Percentiles rank a stretch among this genome's conserved stretches.
These are phyloP conservation scores for Marasmius tenuissimus DNA, from an alignment of 1,284 basidiomycete genomes.

Conservation along the genomic window DNA sequence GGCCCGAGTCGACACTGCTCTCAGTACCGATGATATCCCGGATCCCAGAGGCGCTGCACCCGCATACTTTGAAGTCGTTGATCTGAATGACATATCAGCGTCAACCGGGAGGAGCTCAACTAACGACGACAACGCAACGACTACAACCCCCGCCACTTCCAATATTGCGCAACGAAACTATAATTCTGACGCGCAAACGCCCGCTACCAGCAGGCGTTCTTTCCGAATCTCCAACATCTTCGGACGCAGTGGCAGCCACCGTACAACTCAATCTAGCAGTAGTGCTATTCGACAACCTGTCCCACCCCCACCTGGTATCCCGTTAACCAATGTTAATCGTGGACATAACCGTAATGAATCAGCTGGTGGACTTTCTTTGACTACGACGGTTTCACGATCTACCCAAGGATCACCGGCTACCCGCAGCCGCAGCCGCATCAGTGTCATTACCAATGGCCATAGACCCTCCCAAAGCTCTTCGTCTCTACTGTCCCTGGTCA, in stretches of 20 bases:
- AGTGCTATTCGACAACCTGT: neutral
- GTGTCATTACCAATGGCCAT: constrained; percentile 3
- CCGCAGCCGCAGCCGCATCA: neutral
- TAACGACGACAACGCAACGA: neutral
- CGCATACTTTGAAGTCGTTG: constrained; percentile 60
- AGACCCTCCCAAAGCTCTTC: constrained; percentile 13
- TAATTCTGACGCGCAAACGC: neutral
- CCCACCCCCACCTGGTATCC: constrained; percentile 4
- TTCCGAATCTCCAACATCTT: constrained; percentile 13
- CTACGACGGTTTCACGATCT: constrained; percentile 7
- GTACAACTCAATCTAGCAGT: neutral
- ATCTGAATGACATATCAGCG: constrained; percentile 16
- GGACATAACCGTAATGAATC: constrained; percentile 7
- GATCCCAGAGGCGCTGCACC: constrained; percentile 61
- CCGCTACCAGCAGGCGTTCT: constrained; percentile 8
- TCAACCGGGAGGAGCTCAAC: neutral
- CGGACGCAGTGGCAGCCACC: constrained; percentile 4
- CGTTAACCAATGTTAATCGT: neutral
- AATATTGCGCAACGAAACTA: neutral
- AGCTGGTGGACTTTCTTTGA: constrained; percentile 11
- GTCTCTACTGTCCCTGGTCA: constrained; percentile 34
- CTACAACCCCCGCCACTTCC: neutral
- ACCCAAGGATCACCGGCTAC: neutral
- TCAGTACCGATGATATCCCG: constrained; percentile 19
- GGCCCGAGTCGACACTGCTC: constrained; percentile 23